Base-by-base conservation (phyloP, 306 rosid genomes). In the Fagus crenata region DNA sequence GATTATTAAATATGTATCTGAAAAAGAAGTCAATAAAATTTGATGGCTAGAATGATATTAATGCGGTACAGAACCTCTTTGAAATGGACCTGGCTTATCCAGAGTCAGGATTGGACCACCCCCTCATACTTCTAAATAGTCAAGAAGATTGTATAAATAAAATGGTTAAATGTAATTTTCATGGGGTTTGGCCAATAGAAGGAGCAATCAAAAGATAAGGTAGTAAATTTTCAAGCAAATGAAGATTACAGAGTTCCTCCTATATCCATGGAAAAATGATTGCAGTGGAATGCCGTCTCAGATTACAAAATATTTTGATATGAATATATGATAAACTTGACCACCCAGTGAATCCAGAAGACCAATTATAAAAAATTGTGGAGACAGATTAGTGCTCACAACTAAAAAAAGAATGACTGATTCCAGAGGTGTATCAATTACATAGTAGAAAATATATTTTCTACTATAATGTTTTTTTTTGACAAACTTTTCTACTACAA, bases 211-310 rank as follows among this genome's bases (percentile, higher is more conserved):
- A 60, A 9, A 65, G 31, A n/a, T 65, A 17, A 65, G 49, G 17
- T 2, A 59, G 43, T 74, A 55, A 69, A 11, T 14, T 68, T 77
- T 49, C 67, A 33, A 79, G 53, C 72, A 35, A 18, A 55, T 33
- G 55, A 55, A 43, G 40, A 42, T 9, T 69, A 17, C 46, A 59
- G 8, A 61, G 40, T 37, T 65, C 71, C n/a, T n/a, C n/a, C 71
- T 8, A 39, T 37, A 39, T 65, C 36, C 70, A 37, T 65, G 71
- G 71, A 65, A 14, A 15, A 18, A n/a, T 43, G n/a, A 37, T 2
- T 6, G 71, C 49, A 7, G 49, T 65, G 71, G 71, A 37, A 37
- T 17, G 11, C 12, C 3, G 14, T 35, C 49, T 17, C 71, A 65
- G 49, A 65, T 17, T 65, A 39, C 40, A 39, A 37, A 65, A 39